Percentiles rank a stretch among this genome's conserved stretches.
Evolutionary conservation across 2,329 filamentous ascomycete species (phyloP).

Genomic region (Nemania bipapillata): DNA sequence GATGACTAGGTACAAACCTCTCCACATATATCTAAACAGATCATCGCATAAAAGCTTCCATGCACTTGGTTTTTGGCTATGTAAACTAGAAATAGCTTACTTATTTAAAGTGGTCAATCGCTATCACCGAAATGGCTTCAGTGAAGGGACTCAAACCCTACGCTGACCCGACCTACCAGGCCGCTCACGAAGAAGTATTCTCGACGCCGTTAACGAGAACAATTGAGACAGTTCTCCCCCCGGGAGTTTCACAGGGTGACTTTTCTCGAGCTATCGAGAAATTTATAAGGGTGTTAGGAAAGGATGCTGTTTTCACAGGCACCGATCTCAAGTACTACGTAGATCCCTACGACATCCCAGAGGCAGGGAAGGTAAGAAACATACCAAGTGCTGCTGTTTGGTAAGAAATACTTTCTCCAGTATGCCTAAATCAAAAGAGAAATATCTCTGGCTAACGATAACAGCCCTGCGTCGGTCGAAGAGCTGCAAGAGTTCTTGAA

Average conservation of each 20-base stretch:
- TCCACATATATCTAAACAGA: conserved; percentile 7
- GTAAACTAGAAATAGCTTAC: background rate
- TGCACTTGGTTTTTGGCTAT: background rate
- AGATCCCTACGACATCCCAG: conserved; percentile 60
- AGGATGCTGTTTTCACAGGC: conserved; percentile 55
- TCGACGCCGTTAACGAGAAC: conserved; percentile 54
- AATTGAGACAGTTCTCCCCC: conserved; percentile 55
- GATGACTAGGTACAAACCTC: conserved; percentile 18
- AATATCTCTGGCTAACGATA: background rate
- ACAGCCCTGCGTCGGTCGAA: conserved; percentile 49
- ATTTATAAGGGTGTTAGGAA: conserved; percentile 52
- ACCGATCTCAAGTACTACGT: conserved; percentile 57
- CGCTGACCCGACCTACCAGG: conserved; percentile 55
- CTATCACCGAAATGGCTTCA: conserved; percentile 27
- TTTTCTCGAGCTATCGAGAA: conserved; percentile 54
- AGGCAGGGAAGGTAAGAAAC: conserved; percentile 53
- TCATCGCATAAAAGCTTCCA: background rate
- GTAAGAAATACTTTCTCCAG: conserved; percentile 37
- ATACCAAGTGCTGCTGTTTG: conserved; percentile 59
- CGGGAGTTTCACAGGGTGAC: conserved; percentile 52
- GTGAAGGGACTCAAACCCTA: conserved; percentile 46
- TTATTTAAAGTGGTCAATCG: background rate
- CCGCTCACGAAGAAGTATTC: conserved; percentile 56
- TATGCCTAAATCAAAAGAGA: background rate
- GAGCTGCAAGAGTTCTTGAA: conserved; percentile 52